Base-by-base conservation (phyloP, 805 yeast genomes). In the Lachancea thermotolerans region DNA sequence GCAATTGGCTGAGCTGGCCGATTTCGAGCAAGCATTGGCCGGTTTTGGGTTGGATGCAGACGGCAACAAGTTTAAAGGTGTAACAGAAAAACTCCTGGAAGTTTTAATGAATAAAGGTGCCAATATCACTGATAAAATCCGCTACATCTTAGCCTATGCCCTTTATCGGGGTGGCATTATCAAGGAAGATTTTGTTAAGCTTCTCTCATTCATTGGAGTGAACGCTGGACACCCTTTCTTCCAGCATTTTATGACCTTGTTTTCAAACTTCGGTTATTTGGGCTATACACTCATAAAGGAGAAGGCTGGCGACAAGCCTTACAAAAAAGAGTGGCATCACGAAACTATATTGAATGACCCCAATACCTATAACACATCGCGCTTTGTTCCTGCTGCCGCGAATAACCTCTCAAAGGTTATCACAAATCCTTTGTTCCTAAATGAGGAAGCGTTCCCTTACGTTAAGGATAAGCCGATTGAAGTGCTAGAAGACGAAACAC, bases 141-240 rank as follows among this genome's bases (percentile, higher is more conserved):
- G 99, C 48, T 68, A 85, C 27, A 75, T 93, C 11, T 68, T 85
- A 16, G 66, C 85, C 1, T 93, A 93, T 62, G 82, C 87, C 0
- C 62, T 89, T 27, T 83, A 80, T 60, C 74, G 98, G 52, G 91
- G 90, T 3, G 96, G 96, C 0, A 66, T 93, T 12, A 72, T 85
- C 4, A 83, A 79, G 55, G 59, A 73, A 7, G 99, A 93, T 67
- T 77, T 83, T 50, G 64, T 69, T 40, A 88, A 90, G 59, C 66
- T 93, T 33, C 73, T 82, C 35, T 67, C 74, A 41, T 93, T 83
- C 49, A 66, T 71, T 37, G 71, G 68, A 0, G 45, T 72, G 27
- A 60, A 69, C 0, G 58, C 65, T 6, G 67, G 71, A 10, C 65
- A 65, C 42, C 72, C 73, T 15, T 57, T 61, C 45, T 65, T 55